These are phyloP conservation scores for Lactarius hengduanensis DNA, from an alignment of 768 basidiomycete species.

Conservation along the genomic window DNA sequence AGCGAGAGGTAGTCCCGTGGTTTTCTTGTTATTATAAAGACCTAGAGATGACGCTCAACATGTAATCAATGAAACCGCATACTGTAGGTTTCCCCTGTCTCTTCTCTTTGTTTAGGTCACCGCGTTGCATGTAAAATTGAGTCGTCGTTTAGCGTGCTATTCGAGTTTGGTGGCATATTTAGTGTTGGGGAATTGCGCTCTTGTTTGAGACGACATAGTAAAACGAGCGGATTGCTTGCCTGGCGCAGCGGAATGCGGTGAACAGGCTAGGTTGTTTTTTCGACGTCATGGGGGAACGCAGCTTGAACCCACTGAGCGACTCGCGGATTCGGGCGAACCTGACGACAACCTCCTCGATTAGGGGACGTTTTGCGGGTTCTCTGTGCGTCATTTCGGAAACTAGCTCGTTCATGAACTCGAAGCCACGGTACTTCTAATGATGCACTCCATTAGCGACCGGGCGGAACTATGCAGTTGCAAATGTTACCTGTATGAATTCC, in stretches of 20 bases:
- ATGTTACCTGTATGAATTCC: slow-evolving; percentile 28
- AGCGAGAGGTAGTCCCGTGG: no score
- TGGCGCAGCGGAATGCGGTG: background rate
- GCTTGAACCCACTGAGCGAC: slow-evolving; percentile 34
- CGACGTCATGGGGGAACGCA: slow-evolving; percentile 30
- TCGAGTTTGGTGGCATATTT: background rate
- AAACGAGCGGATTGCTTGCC: slow-evolving; percentile 10
- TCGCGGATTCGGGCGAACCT: slow-evolving; percentile 35
- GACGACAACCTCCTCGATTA: slow-evolving; percentile 39
- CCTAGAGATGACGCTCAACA: no score
- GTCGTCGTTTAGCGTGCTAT: no score
- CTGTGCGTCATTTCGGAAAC: slow-evolving; percentile 38
- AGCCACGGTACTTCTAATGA: slow-evolving; percentile 19
- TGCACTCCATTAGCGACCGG: background rate
- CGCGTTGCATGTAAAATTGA: no score
- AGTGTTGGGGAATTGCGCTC: slow-evolving; percentile 6
- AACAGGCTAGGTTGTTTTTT: slow-evolving; percentile 10
- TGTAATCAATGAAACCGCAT: no score
- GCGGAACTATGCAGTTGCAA: background rate
- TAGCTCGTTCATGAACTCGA: slow-evolving; percentile 24
- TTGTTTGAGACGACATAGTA: slow-evolving; percentile 3
- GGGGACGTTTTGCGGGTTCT: slow-evolving; percentile 38
- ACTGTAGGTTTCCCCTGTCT: no score
- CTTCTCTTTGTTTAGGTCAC: no score
- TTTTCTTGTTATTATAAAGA: no score